Evolutionary conservation across 257 asterid genomes (phyloP).

Genomic region (Solanum pinnatisectum): DNA sequence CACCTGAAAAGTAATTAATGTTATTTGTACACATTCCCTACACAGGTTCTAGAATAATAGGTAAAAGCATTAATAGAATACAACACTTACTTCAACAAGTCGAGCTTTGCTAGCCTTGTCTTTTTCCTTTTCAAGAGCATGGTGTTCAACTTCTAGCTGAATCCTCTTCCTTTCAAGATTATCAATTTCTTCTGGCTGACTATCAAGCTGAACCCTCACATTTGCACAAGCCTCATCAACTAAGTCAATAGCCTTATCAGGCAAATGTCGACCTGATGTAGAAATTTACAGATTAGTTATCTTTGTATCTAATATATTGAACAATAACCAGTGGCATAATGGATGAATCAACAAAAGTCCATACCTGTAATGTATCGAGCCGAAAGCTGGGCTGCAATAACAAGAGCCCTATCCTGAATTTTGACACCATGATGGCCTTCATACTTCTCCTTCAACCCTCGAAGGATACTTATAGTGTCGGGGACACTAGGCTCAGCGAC

Average conservation of each 20-base stretch:
- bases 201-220: slow-evolving; percentile 74
- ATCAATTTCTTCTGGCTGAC: slow-evolving; percentile 71
- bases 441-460: slow-evolving; percentile 68
- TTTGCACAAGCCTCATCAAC: slow-evolving; percentile 78
- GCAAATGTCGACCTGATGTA: slow-evolving; percentile 50
- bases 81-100: slow-evolving; percentile 39
- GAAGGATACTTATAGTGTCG: slow-evolving; percentile 51
- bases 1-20: slow-evolving; percentile 25
- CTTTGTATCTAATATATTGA: background rate
- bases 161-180: slow-evolving; percentile 70
- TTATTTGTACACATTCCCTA: background rate
- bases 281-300: background rate
- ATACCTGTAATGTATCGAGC: slow-evolving; percentile 59
- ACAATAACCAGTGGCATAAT: background rate
- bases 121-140: slow-evolving; percentile 74
- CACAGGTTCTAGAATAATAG: background rate
- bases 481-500: slow-evolving; percentile 64
- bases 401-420: slow-evolving; percentile 68
- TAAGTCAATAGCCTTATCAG: slow-evolving; percentile 66
- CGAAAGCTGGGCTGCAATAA: slow-evolving; percentile 54
- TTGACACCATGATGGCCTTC: slow-evolving; percentile 79
- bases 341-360: background rate
- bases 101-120: slow-evolving; percentile 84
- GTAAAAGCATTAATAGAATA: background rate
- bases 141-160: slow-evolving; percentile 63